Percentiles rank a stretch among this genome's conserved stretches.
Evolutionary conservation across 768 basidiomycete species (phyloP).

Genomic region (Tricholoma matsutake): DNA sequence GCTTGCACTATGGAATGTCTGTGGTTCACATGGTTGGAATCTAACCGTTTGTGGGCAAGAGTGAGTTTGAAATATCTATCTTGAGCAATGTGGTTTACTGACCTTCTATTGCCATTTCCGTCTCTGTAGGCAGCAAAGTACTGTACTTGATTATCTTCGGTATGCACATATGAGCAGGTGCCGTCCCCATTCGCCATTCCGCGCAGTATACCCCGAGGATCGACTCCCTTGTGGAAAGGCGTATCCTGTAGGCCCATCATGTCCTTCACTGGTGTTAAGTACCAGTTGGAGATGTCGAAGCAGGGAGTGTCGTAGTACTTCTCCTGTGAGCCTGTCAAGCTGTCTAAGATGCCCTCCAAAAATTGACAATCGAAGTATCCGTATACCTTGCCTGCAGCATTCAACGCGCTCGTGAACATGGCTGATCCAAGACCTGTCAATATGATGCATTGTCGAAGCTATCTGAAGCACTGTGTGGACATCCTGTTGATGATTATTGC

Average conservation of each 20-base stretch:
- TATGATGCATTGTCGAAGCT: neutral
- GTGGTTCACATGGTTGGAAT: neutral
- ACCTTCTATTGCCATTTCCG: neutral
- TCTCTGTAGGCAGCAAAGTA: neutral
- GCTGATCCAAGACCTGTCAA: no score
- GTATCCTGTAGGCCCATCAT: neutral
- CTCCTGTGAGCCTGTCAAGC: no score
- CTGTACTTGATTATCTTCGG: slow-evolving; percentile 14
- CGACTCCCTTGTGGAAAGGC: slow-evolving; percentile 5
- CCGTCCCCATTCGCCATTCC: neutral
- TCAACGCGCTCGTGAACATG: no score
- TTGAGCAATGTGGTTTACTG: neutral
- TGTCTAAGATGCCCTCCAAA: no score
- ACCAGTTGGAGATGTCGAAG: slow-evolving; percentile 6
- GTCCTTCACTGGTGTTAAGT: slow-evolving; percentile 8
- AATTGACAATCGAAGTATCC: no score
- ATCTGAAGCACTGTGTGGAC: neutral
- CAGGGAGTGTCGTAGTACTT: no score
- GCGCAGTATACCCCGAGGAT: slow-evolving; percentile 3
- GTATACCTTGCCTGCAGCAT: no score
- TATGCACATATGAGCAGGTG: slow-evolving; percentile 4
- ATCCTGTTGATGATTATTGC: neutral
- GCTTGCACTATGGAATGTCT: neutral
- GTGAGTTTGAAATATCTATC: neutral
- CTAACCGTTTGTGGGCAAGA: no score